phyloP scores from a whole-genome alignment of 768 basidiomycete species.

The Tricholoma furcatifolium region DNA sequence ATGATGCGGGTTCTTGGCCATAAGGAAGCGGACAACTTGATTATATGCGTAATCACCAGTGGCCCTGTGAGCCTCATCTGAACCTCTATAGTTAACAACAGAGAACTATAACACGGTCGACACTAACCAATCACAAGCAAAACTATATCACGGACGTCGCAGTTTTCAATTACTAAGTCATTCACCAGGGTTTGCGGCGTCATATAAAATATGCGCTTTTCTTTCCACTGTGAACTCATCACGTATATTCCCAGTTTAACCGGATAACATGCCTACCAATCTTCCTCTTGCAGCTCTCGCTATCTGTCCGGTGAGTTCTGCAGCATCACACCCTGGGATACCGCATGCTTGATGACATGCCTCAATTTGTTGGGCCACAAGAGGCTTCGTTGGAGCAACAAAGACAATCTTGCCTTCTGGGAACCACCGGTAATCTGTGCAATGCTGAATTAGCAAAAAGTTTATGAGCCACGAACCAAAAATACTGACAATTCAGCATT shows the following conservation, averaged over 20 bases:
- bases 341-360: conserved; percentile 94
- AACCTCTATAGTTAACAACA: not conserved
- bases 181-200: conserved; percentile 94
- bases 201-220: conserved; percentile 91
- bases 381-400: conserved; percentile 93
- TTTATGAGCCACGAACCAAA: not conserved
- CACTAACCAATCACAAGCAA: conserved; percentile 81
- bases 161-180: conserved; percentile 70
- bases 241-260: not conserved
- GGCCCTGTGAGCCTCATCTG: conserved; percentile 95
- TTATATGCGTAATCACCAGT: conserved; percentile 94
- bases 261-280: conserved; percentile 47
- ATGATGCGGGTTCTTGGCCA: conserved; percentile 93
- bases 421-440: conserved; percentile 85
- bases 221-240: conserved; percentile 55
- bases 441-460: conserved; percentile 5
- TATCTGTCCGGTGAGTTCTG: conserved; percentile 84
- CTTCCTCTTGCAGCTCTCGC: conserved; percentile 49
- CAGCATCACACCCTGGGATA: conserved; percentile 82
- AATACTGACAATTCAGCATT: conserved; percentile 81
- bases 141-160: conserved; percentile 79
- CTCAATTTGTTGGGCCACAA: conserved; percentile 92
- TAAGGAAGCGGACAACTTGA: conserved; percentile 82
- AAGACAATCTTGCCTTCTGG: conserved; percentile 91
- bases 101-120: not conserved